These are phyloP conservation scores for Talaromyces thailandensis DNA, from an alignment of 495 filamentous ascomycete genomes.

Conservation along the genomic window DNA sequence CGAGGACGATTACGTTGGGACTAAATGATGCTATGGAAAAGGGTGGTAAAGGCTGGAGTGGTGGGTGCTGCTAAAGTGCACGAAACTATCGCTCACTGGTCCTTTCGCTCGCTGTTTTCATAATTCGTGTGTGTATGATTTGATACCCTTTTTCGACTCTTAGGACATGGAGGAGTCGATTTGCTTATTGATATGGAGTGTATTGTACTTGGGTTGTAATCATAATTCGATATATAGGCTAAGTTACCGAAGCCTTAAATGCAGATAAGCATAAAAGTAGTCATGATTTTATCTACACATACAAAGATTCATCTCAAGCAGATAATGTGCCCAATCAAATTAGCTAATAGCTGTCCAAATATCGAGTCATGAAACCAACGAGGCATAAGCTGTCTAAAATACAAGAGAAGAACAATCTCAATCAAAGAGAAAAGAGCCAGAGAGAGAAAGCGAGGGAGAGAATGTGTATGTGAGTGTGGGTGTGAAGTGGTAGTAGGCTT, in stretches of 20 bases:
- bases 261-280: neutral
- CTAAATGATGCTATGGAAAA: constrained; percentile 46
- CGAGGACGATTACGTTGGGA: constrained; percentile 47
- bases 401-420: neutral
- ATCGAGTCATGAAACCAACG: neutral
- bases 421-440: neutral
- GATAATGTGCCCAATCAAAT: neutral
- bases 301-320: neutral
- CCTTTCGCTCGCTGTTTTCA: neutral
- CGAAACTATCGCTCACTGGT: neutral
- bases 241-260: neutral
- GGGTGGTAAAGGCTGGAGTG: constrained; percentile 31
- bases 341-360: neutral
- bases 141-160: constrained; percentile 1
- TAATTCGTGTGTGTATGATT: neutral
- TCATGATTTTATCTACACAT: neutral
- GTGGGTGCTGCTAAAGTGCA: constrained; percentile 38
- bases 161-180: neutral
- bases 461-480: neutral
- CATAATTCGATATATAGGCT: neutral
- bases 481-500: neutral
- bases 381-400: constrained; percentile 1
- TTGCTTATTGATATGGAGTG: neutral
- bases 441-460: neutral
- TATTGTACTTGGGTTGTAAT: neutral